A percentile compares a stretch with the other conserved stretches of the same genome.
These are phyloP conservation scores for Pichia terricola DNA, from an alignment of 1,139 yeast species.

Conservation along the genomic window DNA sequence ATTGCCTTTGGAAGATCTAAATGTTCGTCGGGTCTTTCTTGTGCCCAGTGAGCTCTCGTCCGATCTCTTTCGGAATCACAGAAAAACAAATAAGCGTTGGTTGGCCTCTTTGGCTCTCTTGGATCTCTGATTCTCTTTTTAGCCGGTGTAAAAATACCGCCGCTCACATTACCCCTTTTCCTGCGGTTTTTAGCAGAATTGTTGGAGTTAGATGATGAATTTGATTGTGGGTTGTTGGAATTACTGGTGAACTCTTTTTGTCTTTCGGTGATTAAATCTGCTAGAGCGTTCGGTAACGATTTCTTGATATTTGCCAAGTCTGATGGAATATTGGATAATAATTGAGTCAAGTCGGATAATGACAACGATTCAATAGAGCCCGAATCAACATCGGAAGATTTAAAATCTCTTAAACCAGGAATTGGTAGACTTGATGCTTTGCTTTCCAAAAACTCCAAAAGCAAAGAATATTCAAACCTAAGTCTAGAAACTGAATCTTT, in stretches of 20 bases:
- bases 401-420: conserved; percentile 16
- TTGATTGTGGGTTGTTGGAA: not conserved
- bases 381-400: conserved; percentile 17
- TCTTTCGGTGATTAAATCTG: conserved; percentile 10
- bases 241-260: conserved; percentile 5
- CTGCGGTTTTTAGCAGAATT: conserved; percentile 5
- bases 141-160: not conserved
- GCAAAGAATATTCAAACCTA: conserved; percentile 70
- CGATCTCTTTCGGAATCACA: conserved; percentile 81
- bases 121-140: conserved; percentile 50
- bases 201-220: conserved; percentile 1
- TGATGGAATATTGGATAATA: conserved; percentile 11
- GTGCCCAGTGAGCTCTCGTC: conserved; percentile 46
- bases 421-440: conserved; percentile 28
- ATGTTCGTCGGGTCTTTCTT: conserved; percentile 35
- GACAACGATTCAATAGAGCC: conserved; percentile 21
- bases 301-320: conserved; percentile 4
- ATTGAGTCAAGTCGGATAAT: conserved; percentile 17
- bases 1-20: conserved; percentile 65
- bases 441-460: conserved; percentile 71
- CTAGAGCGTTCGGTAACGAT: conserved; percentile 8
- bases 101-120: conserved; percentile 77
- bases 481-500: conserved; percentile 68
- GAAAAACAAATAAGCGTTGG: conserved; percentile 79
- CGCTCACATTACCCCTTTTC: conserved; percentile 9